Percentiles rank a stretch among this genome's conserved stretches.
Evolutionary conservation across 805 yeast genomes (phyloP).

Genomic region (Spathaspora passalidarum): DNA sequence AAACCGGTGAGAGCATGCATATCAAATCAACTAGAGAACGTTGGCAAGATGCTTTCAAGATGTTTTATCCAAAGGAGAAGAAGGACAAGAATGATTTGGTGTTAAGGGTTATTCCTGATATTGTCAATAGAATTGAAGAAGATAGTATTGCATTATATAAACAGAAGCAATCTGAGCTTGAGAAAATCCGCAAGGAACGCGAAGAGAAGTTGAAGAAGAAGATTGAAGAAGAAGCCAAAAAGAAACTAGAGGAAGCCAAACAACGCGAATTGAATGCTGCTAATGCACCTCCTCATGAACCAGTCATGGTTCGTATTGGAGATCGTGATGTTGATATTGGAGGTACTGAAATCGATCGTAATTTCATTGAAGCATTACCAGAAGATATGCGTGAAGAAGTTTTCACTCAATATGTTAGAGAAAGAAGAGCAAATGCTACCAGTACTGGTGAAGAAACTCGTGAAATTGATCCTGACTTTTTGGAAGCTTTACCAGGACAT

Average conservation of each 20-base stretch:
- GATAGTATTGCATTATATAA: slow-evolving; percentile 43
- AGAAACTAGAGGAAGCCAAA: slow-evolving; percentile 22
- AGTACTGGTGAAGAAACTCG: slow-evolving; percentile 43
- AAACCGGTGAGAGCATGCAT: slow-evolving; percentile 18
- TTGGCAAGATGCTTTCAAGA: slow-evolving; percentile 59
- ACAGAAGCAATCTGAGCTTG: slow-evolving; percentile 27
- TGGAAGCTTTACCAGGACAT: slow-evolving; percentile 73
- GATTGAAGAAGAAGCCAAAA: slow-evolving; percentile 27
- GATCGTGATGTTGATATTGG: slow-evolving; percentile 79
- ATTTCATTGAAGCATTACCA: slow-evolving; percentile 83
- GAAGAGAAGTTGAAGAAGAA: slow-evolving; percentile 28
- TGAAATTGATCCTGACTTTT: slow-evolving; percentile 76
- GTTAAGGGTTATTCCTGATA: slow-evolving; percentile 22
- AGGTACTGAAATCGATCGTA: slow-evolving; percentile 90
- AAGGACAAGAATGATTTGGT: slow-evolving; percentile 22
- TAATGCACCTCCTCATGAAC: slow-evolving; percentile 27
- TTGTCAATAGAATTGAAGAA: slow-evolving; percentile 47
- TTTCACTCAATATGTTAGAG: slow-evolving; percentile 77
- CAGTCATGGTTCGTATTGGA: slow-evolving; percentile 70
- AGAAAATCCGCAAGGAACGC: slow-evolving; percentile 19
- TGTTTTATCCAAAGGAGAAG: slow-evolving; percentile 43
- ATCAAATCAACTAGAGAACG: slow-evolving; percentile 57
- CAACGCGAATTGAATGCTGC: slow-evolving; percentile 17
- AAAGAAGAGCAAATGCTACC: slow-evolving; percentile 60
- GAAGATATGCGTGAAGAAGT: slow-evolving; percentile 93